Evolutionary conservation across 495 filamentous ascomycete species (phyloP), one percentile per base, ranked within the genome.

Genomic region (Rhypophila decipiens): DNA sequence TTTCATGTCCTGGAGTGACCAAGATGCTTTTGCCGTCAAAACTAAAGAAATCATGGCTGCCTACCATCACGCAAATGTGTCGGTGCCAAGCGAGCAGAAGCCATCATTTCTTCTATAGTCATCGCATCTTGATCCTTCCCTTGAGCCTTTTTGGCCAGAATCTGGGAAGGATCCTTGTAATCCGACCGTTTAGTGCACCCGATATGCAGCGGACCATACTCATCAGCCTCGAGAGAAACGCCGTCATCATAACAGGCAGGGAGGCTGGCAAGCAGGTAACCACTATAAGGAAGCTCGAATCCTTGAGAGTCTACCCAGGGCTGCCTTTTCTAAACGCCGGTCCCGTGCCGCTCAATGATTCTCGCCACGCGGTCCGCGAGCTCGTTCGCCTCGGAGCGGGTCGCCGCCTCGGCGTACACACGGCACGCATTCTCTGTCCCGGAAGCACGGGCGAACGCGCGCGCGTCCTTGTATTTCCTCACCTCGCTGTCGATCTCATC

Each of bases 391-490:
- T 95, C 87, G 2, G 79, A 80, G 44, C 83, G 80, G 49, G 84
- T 90, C 5, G 86, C 88, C 13, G 93, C 93, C 67, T 98, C 93
- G n/a, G 90, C 90, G 65, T 98, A 98, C 19, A 98, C 90, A 53
- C 93, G 76, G 47, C 96, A 89, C 1, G 89, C 93, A 68, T 98
- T 93, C 67, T 98, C 93, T 1, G 93, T 98, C 29, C 93, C 93
- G 51, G 85, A 90, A 19, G 93, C 88, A 53, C 93, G 82, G 21
- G 88, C 93, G 64, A 98, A 98, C 36, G 85, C 80, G 36, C 93
- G 76, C 4, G 90, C 93, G 52, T 90, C 84, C 61, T 88, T 89
- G 66, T 89, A 95, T 58, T 95, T 95, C 56, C 83, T 85, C 31
- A 96, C 90, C 36, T 86, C 70, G 22, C 79, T 77, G 66, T 97